phyloP scores from a whole-genome alignment of 2,329 filamentous ascomycete species.

The Cladosporium halotolerans region DNA sequence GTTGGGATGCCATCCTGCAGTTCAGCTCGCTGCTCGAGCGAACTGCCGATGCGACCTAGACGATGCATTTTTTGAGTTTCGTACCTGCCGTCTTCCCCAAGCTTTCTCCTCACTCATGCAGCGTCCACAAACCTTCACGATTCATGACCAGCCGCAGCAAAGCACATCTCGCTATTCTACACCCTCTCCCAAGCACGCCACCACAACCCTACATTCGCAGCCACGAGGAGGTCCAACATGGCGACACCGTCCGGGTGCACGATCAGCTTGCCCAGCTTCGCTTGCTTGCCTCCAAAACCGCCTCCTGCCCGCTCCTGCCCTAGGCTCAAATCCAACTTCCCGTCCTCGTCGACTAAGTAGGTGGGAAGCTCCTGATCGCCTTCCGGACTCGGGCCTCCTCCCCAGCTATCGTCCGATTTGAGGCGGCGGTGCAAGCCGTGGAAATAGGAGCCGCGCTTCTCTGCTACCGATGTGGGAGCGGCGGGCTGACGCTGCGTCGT shows the following conservation, averaged over 20 bases:
- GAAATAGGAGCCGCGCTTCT: conserved; percentile 20
- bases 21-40: too few relatives aligned
- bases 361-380: conserved; percentile 8
- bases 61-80: too few relatives aligned
- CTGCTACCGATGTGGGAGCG: conserved; percentile 22
- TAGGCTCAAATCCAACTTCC: conserved; percentile 63
- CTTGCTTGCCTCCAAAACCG: conserved; percentile 75
- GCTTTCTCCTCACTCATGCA: neutral
- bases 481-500: conserved; percentile 35
- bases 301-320: conserved; percentile 81
- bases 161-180: neutral
- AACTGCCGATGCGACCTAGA: too few relatives aligned
- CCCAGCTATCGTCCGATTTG: conserved; percentile 9
- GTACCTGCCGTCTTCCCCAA: neutral
- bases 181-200: conserved; percentile 72
- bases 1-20: too few relatives aligned
- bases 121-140: neutral
- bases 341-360: conserved; percentile 28
- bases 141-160: too few relatives aligned
- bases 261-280: conserved; percentile 90
- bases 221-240: conserved; percentile 90
- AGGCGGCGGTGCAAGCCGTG: conserved; percentile 6
- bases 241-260: conserved; percentile 84
- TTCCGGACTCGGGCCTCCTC: conserved; percentile 5
- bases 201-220: conserved; percentile 87